phyloP scores from a whole-genome alignment of 768 basidiomycete species.

The Mycena galericulata region DNA sequence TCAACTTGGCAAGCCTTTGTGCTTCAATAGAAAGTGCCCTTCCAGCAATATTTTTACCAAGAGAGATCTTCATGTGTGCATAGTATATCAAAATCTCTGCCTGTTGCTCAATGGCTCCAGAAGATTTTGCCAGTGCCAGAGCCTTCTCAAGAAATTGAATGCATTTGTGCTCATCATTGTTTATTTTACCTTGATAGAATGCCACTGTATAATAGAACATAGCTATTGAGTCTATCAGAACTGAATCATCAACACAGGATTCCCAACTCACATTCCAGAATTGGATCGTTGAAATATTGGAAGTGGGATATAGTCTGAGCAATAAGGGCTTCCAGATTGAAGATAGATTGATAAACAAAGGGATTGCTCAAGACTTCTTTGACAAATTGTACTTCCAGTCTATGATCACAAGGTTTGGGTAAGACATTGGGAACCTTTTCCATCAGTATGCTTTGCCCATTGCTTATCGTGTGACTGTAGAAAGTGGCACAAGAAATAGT shows the following conservation, averaged over 20 bases:
- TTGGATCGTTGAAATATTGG: not conserved
- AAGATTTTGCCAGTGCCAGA: no score
- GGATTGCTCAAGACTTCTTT: not conserved
- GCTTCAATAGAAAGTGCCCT: not conserved
- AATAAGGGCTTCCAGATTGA: not conserved
- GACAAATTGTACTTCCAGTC: not conserved
- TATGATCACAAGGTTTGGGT: not conserved
- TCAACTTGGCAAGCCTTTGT: not conserved
- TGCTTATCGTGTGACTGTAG: not conserved
- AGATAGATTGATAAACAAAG: not conserved
- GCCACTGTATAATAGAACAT: no score
- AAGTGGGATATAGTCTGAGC: not conserved
- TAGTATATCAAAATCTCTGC: not conserved
- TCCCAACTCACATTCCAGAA: not conserved
- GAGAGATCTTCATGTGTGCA: not conserved
- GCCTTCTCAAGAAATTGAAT: no score
- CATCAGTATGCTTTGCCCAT: not conserved
- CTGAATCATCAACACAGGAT: not conserved
- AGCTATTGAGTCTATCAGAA: no score
- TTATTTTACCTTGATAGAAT: no score
- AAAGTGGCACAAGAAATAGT: not conserved
- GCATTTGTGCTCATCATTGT: no score
- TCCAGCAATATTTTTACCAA: not conserved
- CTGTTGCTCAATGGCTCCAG: not conserved
- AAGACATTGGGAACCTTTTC: not conserved